These are phyloP conservation scores for Colletotrichum ledebouriae DNA, from an alignment of 2,329 filamentous ascomycete genomes.

Conservation along the genomic window DNA sequence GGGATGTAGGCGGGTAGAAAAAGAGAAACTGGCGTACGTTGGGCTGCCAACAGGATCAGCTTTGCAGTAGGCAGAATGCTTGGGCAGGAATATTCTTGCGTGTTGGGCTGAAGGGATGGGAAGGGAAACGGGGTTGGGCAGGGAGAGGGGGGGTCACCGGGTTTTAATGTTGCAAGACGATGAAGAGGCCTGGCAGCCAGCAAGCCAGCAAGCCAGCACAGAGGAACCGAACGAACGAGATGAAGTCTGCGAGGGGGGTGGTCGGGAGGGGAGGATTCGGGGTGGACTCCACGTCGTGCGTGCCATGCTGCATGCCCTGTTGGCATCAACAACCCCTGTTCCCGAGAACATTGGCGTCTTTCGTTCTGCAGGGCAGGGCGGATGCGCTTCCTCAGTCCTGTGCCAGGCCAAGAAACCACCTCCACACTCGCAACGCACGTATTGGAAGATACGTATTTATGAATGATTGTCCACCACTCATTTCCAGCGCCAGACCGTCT, in stretches of 20 bases:
- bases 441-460: slow-evolving; percentile 4
- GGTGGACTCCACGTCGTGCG: slow-evolving; percentile 36
- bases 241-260: slow-evolving; percentile 33
- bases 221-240: slow-evolving; percentile 39
- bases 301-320: slow-evolving; percentile 30
- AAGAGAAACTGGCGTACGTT: slow-evolving; percentile 37
- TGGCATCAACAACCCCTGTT: slow-evolving; percentile 36
- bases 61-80: slow-evolving; percentile 44
- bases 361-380: slow-evolving; percentile 24
- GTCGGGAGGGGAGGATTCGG: slow-evolving; percentile 35
- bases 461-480: slow-evolving; percentile 27
- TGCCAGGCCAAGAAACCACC: slow-evolving; percentile 30
- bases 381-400: slow-evolving; percentile 17
- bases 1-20: slow-evolving; percentile 41
- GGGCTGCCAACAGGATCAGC: slow-evolving; percentile 43
- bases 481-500: slow-evolving; percentile 16
- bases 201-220: not conserved
- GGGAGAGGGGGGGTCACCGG: slow-evolving; percentile 54
- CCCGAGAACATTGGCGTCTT: slow-evolving; percentile 31
- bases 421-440: not conserved
- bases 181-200: slow-evolving; percentile 27
- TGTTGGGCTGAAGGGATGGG: slow-evolving; percentile 54
- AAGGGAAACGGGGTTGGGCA: slow-evolving; percentile 53
- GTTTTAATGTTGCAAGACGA: slow-evolving; percentile 53
- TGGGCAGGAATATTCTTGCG: slow-evolving; percentile 45